Base-by-base conservation (phyloP, 108 stramenopile genomes). In the Epipyxis sp. region DNA sequence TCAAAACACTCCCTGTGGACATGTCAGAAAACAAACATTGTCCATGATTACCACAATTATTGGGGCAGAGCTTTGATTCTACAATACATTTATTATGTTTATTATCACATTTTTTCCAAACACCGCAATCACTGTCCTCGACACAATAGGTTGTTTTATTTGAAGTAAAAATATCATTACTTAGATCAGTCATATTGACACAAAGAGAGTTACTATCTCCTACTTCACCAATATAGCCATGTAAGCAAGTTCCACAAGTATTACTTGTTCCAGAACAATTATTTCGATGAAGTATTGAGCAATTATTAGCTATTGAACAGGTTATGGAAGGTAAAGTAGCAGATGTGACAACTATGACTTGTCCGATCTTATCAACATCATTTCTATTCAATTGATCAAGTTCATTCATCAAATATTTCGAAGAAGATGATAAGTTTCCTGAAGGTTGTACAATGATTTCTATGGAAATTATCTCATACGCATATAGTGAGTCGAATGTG, bases 401-500 rank as follows among this genome's bases (percentile, higher is more conserved):
- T 32, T 65, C 30, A 65, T 65, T 65, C 30, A 32, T 65, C 20
- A n/a, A n/a, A n/a, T n/a, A n/a, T n/a, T n/a, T 20, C 20, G 25
- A 25, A 57, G 54, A 57, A 25, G 20, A 20, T 57, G 54, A 16
- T 20, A 16, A 16, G 25, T 20, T 25, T 20, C 54, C 25, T 57
- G 61, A 16, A 65, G 61, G 61, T 32, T 32, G 34, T 16, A 65
- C 61, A 65, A 32, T 65, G 34, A 65, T 32, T 32, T 65, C 34
- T 32, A 32, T 65, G 30, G 20, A 16, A 32, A 32, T 16, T 32
- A 32, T 32, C 20, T 32, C 34, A 32, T 16, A 65, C 34, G 61
- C 61, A 65, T 65, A 16, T 65, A 65, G 61, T 16, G 34, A 65
- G 34, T 65, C 61, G 61, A 32, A 65, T 16, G 34, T 25, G 34